Conservation (phyloP, 257 asterid species). For the Voacanga thouarsii region DNA sequence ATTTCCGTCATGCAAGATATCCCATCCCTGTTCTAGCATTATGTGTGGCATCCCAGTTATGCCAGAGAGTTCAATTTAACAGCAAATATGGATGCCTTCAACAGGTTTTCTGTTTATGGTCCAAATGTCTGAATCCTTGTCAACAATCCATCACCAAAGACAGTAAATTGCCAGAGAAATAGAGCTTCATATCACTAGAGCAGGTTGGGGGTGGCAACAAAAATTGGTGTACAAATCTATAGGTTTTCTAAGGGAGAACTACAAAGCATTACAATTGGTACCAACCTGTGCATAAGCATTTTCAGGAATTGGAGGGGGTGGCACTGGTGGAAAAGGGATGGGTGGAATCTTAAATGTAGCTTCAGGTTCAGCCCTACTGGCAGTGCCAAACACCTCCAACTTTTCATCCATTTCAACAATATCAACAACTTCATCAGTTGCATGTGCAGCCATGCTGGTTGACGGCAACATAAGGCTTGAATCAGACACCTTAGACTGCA, state of each 20-base stretch:
- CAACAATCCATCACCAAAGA: not conserved
- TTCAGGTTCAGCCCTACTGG: conserved; percentile 31
- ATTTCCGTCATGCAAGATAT: not conserved
- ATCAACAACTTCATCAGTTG: conserved; percentile 65
- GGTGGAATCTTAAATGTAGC: conserved; percentile 23
- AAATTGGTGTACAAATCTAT: not conserved
- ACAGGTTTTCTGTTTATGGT: not conserved
- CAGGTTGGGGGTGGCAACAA: not conserved
- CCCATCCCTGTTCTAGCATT: not conserved
- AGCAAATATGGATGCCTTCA: not conserved
- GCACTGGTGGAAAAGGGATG: conserved; percentile 54
- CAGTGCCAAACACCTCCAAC: conserved; percentile 29
- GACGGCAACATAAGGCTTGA: conserved; percentile 46
- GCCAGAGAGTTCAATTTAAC: not conserved
- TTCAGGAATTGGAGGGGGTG: conserved; percentile 58
- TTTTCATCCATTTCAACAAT: conserved; percentile 53
- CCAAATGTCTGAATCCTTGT: not conserved
- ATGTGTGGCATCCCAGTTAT: not conserved
- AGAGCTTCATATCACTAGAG: not conserved
- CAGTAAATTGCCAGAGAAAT: not conserved
- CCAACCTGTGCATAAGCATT: conserved; percentile 59
- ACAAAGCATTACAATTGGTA: not conserved
- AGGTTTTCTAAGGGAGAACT: not conserved
- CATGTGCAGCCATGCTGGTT: conserved; percentile 86
- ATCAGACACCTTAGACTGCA: conserved; percentile 56